Conservation (phyloP, 2,329 filamentous ascomycete genomes). For the Trichoderma arundinaceum region DNA sequence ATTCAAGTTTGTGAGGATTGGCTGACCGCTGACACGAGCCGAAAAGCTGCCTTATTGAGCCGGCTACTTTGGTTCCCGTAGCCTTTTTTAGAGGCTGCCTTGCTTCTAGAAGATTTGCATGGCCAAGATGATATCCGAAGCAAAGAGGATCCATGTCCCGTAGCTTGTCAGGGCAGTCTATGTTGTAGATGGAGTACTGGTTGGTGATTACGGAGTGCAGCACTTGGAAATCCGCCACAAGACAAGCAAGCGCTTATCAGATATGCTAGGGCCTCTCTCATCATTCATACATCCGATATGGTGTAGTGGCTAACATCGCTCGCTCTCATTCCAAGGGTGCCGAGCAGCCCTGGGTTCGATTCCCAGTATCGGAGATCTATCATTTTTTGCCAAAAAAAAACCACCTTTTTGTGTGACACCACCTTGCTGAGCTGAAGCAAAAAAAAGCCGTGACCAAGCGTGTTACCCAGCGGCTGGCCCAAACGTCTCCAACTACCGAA, state of each 20-base stretch:
- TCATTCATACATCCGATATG: conserved; percentile 40
- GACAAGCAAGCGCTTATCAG: too few relatives aligned
- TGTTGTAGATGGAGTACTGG: too few relatives aligned
- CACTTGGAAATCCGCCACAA: too few relatives aligned
- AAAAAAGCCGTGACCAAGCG: too few relatives aligned
- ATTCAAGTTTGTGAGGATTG: neutral
- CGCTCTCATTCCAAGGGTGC: conserved; percentile 35
- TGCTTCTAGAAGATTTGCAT: neutral
- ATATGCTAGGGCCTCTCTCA: too few relatives aligned
- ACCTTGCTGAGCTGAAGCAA: too few relatives aligned
- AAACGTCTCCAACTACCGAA: too few relatives aligned
- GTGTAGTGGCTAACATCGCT: conserved; percentile 48
- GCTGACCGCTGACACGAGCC: neutral
- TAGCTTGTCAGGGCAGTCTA: too few relatives aligned
- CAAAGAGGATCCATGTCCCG: neutral
- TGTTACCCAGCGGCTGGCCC: too few relatives aligned
- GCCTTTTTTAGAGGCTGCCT: neutral
- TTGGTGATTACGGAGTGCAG: too few relatives aligned
- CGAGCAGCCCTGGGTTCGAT: conserved; percentile 47
- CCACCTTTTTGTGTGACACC: neutral
- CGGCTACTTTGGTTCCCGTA: neutral
- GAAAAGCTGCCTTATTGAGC: neutral
- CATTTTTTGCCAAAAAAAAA: neutral
- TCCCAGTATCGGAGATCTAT: conserved; percentile 42
- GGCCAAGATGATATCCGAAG: neutral